Evolutionary conservation across 2,329 filamentous ascomycete genomes (phyloP), one percentile per base, ranked within the genome.

Genomic region (Dothideomycetes sp.): DNA sequence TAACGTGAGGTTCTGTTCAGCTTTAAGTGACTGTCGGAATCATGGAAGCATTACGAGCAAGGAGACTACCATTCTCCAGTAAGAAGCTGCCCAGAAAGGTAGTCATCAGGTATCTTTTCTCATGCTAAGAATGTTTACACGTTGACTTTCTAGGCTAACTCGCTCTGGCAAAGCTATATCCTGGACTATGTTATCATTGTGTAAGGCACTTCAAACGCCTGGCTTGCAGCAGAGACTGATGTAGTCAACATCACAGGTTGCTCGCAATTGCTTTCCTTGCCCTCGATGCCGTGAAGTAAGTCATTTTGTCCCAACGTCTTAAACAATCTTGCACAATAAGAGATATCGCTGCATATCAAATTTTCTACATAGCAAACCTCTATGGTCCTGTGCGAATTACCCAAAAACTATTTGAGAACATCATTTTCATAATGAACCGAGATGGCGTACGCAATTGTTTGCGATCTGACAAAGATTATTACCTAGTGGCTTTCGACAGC

Each of bases 401-500:
- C n/a, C n/a, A n/a, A n/a, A n/a, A n/a, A n/a, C n/a, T n/a, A n/a
- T n/a, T n/a, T n/a, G n/a, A n/a, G n/a, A n/a, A n/a, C n/a, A n/a
- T n/a, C n/a, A n/a, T n/a, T n/a, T n/a, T n/a, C n/a, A n/a, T n/a
- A n/a, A n/a, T n/a, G n/a, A n/a, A n/a, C n/a, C n/a, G n/a, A n/a
- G n/a, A n/a, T n/a, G n/a, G n/a, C n/a, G n/a, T n/a, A n/a, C n/a
- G n/a, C n/a, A n/a, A n/a, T n/a, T n/a, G n/a, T n/a, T n/a, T n/a
- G n/a, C n/a, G n/a, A n/a, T n/a, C n/a, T n/a, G n/a, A n/a, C n/a
- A n/a, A n/a, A n/a, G n/a, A n/a, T n/a, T n/a, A n/a, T n/a, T n/a
- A n/a, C n/a, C n/a, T 12, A 41, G 39, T n/a, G 39, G 73, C 4
- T 74, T 64, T 56, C 69, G 75, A 51, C 73, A 76, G 50, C 70